Conservation (phyloP, 139 green algal species). For the Medakamo hakoo region DNA sequence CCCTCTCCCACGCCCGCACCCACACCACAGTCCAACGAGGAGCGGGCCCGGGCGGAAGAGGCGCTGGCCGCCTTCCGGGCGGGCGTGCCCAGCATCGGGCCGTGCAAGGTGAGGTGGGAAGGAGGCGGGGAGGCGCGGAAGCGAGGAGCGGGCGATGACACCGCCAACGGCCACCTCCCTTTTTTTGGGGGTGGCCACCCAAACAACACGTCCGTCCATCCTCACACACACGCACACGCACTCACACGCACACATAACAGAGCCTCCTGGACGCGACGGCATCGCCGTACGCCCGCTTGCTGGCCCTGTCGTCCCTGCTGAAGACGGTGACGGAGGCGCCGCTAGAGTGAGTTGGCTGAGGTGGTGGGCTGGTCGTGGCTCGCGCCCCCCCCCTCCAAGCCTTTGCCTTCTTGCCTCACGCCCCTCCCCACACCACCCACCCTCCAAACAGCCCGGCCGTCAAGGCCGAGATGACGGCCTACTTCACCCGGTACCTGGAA, state of each 20-base stretch:
- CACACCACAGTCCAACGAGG: not conserved
- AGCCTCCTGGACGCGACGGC: constrained; percentile 74
- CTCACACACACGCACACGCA: not conserved
- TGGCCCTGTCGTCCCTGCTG: constrained; percentile 73
- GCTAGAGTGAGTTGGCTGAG: constrained; percentile 33
- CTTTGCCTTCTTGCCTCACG: too few species aligned
- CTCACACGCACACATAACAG: constrained; percentile 21
- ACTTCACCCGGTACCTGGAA: constrained; percentile 73
- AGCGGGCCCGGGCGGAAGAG: not conserved
- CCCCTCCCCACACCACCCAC: too few species aligned
- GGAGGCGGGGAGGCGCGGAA: not conserved
- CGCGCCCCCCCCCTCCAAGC: too few species aligned
- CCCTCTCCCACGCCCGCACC: not conserved
- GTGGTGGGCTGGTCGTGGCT: too few species aligned
- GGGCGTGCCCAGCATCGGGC: not conserved
- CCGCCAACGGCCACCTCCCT: too few species aligned
- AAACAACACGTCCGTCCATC: too few species aligned
- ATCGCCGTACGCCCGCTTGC: constrained; percentile 83
- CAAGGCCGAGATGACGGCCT: constrained; percentile 65
- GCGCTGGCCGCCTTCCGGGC: not conserved
- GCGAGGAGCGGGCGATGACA: too few species aligned
- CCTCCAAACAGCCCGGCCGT: too few species aligned
- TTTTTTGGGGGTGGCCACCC: too few species aligned
- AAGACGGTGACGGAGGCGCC: constrained; percentile 82
- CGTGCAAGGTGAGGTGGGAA: not conserved